These are phyloP conservation scores for Trypanosomatidae sp. DNA, from an alignment of 208 protist genomes.

Conservation along the genomic window DNA sequence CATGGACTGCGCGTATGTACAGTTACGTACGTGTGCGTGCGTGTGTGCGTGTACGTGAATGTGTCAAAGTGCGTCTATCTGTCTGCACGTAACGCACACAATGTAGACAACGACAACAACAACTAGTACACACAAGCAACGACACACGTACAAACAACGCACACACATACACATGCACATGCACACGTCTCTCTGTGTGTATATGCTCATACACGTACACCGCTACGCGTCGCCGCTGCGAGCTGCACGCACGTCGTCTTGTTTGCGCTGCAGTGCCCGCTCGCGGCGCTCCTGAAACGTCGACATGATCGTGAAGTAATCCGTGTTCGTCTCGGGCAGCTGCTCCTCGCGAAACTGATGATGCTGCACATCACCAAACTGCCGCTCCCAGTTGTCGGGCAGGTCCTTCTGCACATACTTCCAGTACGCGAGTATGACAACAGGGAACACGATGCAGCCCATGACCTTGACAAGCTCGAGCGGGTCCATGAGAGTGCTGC, in stretches of 20 bases:
- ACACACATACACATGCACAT: neutral
- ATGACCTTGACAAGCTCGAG: slow-evolving; percentile 72
- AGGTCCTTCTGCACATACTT: slow-evolving; percentile 54
- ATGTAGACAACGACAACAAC: too few relatives aligned
- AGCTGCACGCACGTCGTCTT: slow-evolving; percentile 12
- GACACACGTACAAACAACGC: neutral
- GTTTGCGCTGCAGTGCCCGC: slow-evolving; percentile 51
- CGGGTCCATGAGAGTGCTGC: slow-evolving; percentile 42
- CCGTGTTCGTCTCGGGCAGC: slow-evolving; percentile 28
- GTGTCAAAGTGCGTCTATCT: too few relatives aligned
- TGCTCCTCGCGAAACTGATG: slow-evolving; percentile 59
- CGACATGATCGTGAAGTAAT: slow-evolving; percentile 78
- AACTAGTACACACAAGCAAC: neutral
- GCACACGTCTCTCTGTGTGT: neutral
- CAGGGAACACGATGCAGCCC: slow-evolving; percentile 59
- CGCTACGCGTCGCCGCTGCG: too few relatives aligned
- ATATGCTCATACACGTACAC: too few relatives aligned
- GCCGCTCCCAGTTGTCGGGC: slow-evolving; percentile 61
- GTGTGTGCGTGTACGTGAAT: too few relatives aligned
- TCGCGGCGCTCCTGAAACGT: slow-evolving; percentile 61
- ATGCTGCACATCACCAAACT: slow-evolving; percentile 69
- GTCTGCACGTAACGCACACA: too few relatives aligned
- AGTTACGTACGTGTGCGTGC: too few relatives aligned
- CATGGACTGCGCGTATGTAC: too few relatives aligned
- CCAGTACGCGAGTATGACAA: slow-evolving; percentile 72